Evolutionary conservation across 2,329 filamentous ascomycete genomes (phyloP).

Genomic region (Alternaria gansuensis): DNA sequence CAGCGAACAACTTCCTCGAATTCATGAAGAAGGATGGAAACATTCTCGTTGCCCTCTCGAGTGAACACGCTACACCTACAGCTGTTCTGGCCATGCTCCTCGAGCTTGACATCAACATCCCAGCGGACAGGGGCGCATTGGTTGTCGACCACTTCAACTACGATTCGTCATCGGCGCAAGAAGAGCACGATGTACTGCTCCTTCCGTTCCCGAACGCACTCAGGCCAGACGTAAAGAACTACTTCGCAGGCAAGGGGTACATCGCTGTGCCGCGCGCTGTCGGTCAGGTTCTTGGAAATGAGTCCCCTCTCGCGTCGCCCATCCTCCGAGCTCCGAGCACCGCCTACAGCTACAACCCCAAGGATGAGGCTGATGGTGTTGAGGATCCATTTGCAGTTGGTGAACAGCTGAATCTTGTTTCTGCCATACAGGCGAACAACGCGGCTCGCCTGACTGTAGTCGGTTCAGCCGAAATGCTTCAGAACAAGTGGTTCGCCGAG

Average conservation of each 20-base stretch:
- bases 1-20: slow-evolving; percentile 84
- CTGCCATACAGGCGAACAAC: slow-evolving; percentile 88
- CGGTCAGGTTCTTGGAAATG: slow-evolving; percentile 81
- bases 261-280: slow-evolving; percentile 84
- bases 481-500: slow-evolving; percentile 87
- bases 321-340: slow-evolving; percentile 83
- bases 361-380: slow-evolving; percentile 76
- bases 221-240: slow-evolving; percentile 75
- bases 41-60: slow-evolving; percentile 84
- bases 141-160: slow-evolving; percentile 98
- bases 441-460: slow-evolving; percentile 87
- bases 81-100: slow-evolving; percentile 80
- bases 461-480: slow-evolving; percentile 84
- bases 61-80: slow-evolving; percentile 72
- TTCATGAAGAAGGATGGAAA: slow-evolving; percentile 94
- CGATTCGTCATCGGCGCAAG: slow-evolving; percentile 76
- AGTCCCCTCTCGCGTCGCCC: slow-evolving; percentile 77
- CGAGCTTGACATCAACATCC: slow-evolving; percentile 89
- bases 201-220: slow-evolving; percentile 72
- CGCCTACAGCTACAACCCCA: slow-evolving; percentile 92
- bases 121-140: slow-evolving; percentile 81
- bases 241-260: slow-evolving; percentile 74
- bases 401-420: slow-evolving; percentile 83
- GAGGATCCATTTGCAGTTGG: slow-evolving; percentile 89
- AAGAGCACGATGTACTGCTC: slow-evolving; percentile 88